Evolutionary conservation across 2,329 filamentous ascomycete species (phyloP).

Genomic region (Epichloe bromicola): DNA sequence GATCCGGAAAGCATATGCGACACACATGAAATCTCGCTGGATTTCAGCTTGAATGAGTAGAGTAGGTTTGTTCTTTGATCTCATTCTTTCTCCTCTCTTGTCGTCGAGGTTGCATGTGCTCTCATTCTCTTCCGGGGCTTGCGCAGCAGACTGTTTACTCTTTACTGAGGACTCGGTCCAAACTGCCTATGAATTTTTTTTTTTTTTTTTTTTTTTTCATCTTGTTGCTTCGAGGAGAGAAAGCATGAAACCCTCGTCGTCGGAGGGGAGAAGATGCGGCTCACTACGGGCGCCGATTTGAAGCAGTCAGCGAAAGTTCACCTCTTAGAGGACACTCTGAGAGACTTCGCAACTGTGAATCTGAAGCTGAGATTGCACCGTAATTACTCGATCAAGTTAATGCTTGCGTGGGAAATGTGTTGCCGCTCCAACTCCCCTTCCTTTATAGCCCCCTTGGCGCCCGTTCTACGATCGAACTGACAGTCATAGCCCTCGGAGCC

Average conservation of each 20-base stretch:
- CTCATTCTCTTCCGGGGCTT: neutral
- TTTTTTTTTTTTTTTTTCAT: neutral
- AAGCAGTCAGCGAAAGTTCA: constrained; percentile 36
- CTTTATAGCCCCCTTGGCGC: constrained; percentile 13
- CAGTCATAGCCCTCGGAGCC: constrained; percentile 59
- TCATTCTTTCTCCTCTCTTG: constrained; percentile 18
- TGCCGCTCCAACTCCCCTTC: constrained; percentile 54
- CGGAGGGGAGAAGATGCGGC: constrained; percentile 35
- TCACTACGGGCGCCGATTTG: constrained; percentile 79
- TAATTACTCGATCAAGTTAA: constrained; percentile 98
- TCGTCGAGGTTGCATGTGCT: neutral
- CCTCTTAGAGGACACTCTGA: constrained; percentile 20
- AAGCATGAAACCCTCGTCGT: constrained; percentile 2
- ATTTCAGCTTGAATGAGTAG: constrained; percentile 11
- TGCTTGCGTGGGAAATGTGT: constrained; percentile 97
- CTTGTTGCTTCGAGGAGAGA: neutral
- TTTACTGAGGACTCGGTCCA: no score
- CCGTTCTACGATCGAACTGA: constrained; percentile 24
- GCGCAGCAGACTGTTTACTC: neutral
- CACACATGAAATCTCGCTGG: neutral
- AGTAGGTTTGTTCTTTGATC: constrained; percentile 29
- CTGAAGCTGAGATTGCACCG: constrained; percentile 91
- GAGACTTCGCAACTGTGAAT: constrained; percentile 17
- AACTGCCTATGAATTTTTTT: no score
- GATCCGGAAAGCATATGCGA: neutral